A percentile compares a stretch with the other conserved stretches of the same genome.
Conservation (phyloP, 441 rosid genomes). For the Metrosideros polymorpha region DNA sequence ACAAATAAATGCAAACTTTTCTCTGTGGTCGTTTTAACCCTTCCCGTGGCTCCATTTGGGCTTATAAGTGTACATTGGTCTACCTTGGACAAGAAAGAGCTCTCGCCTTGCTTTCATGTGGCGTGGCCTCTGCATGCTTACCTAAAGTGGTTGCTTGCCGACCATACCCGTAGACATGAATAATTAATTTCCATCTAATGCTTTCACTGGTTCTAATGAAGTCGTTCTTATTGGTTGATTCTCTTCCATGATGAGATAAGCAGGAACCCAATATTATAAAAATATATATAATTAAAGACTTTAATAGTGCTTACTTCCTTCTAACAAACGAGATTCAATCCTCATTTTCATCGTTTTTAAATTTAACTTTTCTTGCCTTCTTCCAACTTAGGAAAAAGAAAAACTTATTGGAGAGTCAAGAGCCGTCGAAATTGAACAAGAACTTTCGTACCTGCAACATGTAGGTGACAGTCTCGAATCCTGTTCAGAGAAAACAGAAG, state of each 20-base stretch:
- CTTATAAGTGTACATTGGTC: neutral
- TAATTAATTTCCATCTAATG: neutral
- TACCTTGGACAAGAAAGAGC: neutral
- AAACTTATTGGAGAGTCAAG: neutral
- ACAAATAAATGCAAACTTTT: neutral
- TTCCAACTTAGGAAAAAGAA: neutral
- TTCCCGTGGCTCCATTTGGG: neutral
- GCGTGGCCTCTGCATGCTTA: neutral
- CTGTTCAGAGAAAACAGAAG: constrained; percentile 23
- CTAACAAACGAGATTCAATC: neutral
- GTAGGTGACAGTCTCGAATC: constrained; percentile 92
- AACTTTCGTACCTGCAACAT: constrained; percentile 66
- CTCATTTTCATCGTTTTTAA: neutral
- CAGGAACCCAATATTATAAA: neutral
- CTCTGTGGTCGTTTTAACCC: neutral
- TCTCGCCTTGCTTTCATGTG: neutral
- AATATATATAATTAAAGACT: neutral
- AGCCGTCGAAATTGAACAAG: neutral
- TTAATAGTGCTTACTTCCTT: neutral
- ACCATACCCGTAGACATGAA: neutral
- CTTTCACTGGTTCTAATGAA: neutral
- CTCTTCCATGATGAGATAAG: neutral
- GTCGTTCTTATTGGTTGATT: neutral
- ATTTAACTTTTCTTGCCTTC: neutral
- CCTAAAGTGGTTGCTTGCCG: neutral